Base-by-base conservation (phyloP, 169 alveolate genomes). In the Eimeria praecox region DNA sequence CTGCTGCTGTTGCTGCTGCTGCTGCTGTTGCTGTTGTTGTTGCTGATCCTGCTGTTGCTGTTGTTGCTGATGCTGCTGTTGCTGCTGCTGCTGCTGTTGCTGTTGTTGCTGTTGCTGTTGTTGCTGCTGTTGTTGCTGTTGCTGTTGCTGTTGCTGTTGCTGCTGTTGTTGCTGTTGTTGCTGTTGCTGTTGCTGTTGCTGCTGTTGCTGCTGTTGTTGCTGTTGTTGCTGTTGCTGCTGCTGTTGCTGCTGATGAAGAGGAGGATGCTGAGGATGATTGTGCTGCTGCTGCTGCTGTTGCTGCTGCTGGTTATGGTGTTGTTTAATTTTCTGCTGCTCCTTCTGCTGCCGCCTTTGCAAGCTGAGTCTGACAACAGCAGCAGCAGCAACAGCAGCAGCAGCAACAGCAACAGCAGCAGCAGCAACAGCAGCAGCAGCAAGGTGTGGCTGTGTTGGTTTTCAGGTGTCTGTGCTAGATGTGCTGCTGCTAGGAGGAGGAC, bases 381-480 rank as follows among this genome's bases (percentile, higher is more conserved):
- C 80, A 18, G 35, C 80, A 69, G 35, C 80, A 69, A 35, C 80
- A 18, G n/a, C 80, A 69, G 35, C 80, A 69, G n/a, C n/a, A 69
- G 80, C 80, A 18, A 69, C 80, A 69, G 80, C 80, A 69, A n/a
- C 35, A 18, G 35, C 80, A 69, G n/a, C 80, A 69, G 80, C 80
- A 69, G 80, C 80, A 18, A 22, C 80, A 69, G n/a, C 80, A 69
- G 80, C 80, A 69, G 80, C 80, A 18, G 35, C 80, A 69, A 35
- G 42, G 9, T 27, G 42, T 14, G 27, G n/a, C 80, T 35, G 16
- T 18, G 42, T 24, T 24, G 80, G n/a, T 24, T 27, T 27, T 14
- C 16, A 35, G 80, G n/a, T 35, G n/a, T 27, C 80, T n/a, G 16
- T 69, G 80, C 80, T 16, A 69, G 80, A 27, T 69, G 80, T 69